Conservation (phyloP, 441 rosid species). For the Pelargonium citronellum region DNA sequence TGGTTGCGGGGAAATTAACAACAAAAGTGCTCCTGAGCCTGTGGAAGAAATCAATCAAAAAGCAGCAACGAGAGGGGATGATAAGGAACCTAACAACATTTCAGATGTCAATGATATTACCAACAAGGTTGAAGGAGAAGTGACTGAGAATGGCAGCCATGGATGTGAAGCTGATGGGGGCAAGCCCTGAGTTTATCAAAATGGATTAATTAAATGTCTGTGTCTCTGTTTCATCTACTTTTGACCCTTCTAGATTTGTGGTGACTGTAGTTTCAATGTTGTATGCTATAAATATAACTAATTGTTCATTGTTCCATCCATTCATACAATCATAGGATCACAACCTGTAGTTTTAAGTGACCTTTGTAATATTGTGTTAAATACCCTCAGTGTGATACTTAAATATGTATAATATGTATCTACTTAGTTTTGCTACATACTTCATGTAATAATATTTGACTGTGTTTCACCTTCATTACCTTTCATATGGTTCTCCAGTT, state of each 20-base stretch:
- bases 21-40: conserved; percentile 21
- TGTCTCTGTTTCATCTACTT: too few species aligned
- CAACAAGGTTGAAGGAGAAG: conserved; percentile 29
- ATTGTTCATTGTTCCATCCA: conserved; percentile 23
- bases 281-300: conserved; percentile 23
- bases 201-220: conserved; percentile 1
- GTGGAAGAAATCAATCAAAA: conserved; percentile 28
- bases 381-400: conserved; percentile 17
- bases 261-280: conserved; percentile 26
- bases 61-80: conserved; percentile 21
- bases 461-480: too few species aligned
- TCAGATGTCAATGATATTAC: too few species aligned
- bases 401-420: conserved; percentile 8
- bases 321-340: conserved; percentile 28
- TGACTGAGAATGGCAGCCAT: conserved; percentile 31
- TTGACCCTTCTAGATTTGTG: too few species aligned
- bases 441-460: too few species aligned
- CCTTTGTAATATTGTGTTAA: conserved; percentile 19
- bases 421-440: too few species aligned
- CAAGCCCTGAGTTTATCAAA: conserved; percentile 29
- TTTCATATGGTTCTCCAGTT: too few species aligned
- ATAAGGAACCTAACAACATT: conserved; percentile 18
- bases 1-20: too few species aligned
- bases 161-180: conserved; percentile 24
- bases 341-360: conserved; percentile 15